Evolutionary conservation across 352 stramenopile species (phyloP).

Genomic region (Achlya hypogyna): DNA sequence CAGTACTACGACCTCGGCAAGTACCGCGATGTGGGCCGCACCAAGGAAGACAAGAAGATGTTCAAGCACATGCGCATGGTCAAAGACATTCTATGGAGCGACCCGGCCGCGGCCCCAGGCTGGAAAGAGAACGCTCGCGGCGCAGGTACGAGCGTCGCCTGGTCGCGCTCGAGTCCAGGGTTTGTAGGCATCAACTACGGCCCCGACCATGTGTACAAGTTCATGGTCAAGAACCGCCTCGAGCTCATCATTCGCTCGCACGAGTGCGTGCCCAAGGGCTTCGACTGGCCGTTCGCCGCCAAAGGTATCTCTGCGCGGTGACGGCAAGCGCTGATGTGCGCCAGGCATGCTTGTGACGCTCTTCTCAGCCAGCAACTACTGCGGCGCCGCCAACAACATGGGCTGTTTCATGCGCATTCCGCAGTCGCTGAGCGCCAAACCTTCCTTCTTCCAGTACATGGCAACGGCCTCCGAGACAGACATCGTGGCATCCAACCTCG

Average conservation of each 20-base stretch:
- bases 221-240: slow-evolving; percentile 79
- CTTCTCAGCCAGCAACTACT: slow-evolving; percentile 84
- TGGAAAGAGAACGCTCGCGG: slow-evolving; percentile 77
- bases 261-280: slow-evolving; percentile 73
- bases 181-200: slow-evolving; percentile 51
- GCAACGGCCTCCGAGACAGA: slow-evolving; percentile 68
- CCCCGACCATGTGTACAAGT: slow-evolving; percentile 72
- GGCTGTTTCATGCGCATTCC: slow-evolving; percentile 80
- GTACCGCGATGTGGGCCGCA: slow-evolving; percentile 47
- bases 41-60: slow-evolving; percentile 37
- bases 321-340: not conserved
- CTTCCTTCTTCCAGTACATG: slow-evolving; percentile 85
- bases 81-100: slow-evolving; percentile 75
- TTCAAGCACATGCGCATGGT: slow-evolving; percentile 48
- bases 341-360: slow-evolving; percentile 71
- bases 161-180: not conserved
- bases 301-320: slow-evolving; percentile 28
- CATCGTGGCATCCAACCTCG: slow-evolving; percentile 71
- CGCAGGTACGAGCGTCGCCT: slow-evolving; percentile 25
- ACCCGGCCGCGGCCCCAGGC: slow-evolving; percentile 51
- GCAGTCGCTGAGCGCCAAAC: slow-evolving; percentile 50
- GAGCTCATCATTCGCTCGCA: slow-evolving; percentile 75
- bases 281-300: slow-evolving; percentile 69
- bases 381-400: slow-evolving; percentile 75
- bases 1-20: slow-evolving; percentile 64